phyloP scores from a whole-genome alignment of 78 protist species.

The Salpingoeca rosetta region DNA sequence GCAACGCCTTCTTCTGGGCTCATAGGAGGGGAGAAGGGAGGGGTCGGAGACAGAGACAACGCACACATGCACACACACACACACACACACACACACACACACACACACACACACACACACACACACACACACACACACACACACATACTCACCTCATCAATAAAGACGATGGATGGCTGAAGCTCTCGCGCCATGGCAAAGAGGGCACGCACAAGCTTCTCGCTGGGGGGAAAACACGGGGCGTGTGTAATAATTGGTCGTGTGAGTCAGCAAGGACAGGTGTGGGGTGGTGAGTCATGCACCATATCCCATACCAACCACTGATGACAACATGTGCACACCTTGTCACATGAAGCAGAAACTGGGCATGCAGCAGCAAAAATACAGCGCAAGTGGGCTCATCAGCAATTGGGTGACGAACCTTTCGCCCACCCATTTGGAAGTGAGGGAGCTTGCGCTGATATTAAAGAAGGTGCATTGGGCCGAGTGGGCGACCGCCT shows the following conservation, averaged over 20 bases:
- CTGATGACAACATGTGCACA: no score
- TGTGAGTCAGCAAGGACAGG: no score
- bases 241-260: not conserved
- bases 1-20: not conserved
- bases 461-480: slow-evolving; percentile 62
- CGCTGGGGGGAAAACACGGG: slow-evolving; percentile 42
- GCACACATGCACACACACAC: no score
- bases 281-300: no score
- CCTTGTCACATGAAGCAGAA: no score
- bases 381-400: no score
- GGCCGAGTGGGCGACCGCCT: slow-evolving; percentile 51
- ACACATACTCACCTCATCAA: slow-evolving; percentile 56
- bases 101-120: no score
- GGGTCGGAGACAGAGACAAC: no score
- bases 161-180: slow-evolving; percentile 72
- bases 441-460: slow-evolving; percentile 53
- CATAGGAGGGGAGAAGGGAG: not conserved
- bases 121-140: not conserved
- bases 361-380: not conserved
- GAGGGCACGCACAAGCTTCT: slow-evolving; percentile 75
- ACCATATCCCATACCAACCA: no score
- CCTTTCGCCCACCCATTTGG: slow-evolving; percentile 42
- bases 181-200: slow-evolving; percentile 66
- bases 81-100: no score
- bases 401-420: no score